Conservation (phyloP, 176 grass and related monocot genomes). For the Carex scoparia region DNA sequence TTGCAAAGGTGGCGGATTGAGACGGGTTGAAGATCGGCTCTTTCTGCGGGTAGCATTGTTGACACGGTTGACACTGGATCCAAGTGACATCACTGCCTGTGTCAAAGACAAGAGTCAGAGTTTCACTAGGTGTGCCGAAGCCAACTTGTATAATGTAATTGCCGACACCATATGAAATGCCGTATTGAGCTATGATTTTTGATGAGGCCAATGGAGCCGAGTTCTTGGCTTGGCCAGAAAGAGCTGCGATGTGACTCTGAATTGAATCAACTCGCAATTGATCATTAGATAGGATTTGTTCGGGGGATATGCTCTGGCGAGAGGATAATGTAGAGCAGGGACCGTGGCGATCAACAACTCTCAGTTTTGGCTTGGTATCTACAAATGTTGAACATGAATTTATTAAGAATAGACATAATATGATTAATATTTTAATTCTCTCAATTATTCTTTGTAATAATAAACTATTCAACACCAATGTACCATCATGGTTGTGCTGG, state of each 20-base stretch:
- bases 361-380: not conserved
- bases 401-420: not conserved
- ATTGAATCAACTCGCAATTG: constrained; percentile 18
- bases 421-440: not conserved
- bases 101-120: constrained; percentile 25
- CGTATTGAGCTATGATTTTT: not conserved
- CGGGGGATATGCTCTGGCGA: not conserved
- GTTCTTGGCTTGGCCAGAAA: not conserved
- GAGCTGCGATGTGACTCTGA: not conserved
- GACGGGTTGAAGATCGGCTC: constrained; percentile 35
- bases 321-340: not conserved
- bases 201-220: not conserved
- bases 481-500: not conserved
- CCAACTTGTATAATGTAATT: constrained; percentile 41
- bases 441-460: not conserved
- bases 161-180: not conserved
- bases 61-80: constrained; percentile 29
- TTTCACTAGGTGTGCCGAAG: constrained; percentile 23
- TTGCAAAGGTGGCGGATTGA: constrained; percentile 24
- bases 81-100: constrained; percentile 26
- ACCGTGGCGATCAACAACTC: not conserved
- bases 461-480: not conserved
- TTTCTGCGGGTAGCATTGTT: constrained; percentile 16
- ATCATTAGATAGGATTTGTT: constrained; percentile 13
- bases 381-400: not conserved